These are phyloP conservation scores for Talaromyces albobiverticillius DNA, from an alignment of 2,329 filamentous ascomycete genomes.

Conservation along the genomic window DNA sequence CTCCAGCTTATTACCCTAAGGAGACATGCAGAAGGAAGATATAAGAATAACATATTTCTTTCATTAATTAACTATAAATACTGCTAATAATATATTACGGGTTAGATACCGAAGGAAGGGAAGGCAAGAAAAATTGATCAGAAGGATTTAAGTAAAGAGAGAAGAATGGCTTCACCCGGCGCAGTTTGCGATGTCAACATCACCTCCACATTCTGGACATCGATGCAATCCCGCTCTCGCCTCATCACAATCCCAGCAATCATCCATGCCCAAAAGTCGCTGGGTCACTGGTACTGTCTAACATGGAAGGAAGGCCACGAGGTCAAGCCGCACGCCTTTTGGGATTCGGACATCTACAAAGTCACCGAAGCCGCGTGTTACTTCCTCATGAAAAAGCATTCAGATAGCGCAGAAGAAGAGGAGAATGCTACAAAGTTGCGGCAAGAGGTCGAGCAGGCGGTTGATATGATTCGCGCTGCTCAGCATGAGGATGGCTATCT, in stretches of 20 bases:
- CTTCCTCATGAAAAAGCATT: constrained; percentile 40
- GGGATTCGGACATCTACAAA: constrained; percentile 59
- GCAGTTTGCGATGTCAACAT: constrained; percentile 17
- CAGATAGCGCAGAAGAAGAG: constrained; percentile 29
- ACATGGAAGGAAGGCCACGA: constrained; percentile 37
- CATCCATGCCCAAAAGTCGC: constrained; percentile 20
- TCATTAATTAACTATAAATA: too few species aligned
- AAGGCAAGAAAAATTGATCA: too few species aligned
- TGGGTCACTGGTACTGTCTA: constrained; percentile 20
- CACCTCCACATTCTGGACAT: constrained; percentile 20
- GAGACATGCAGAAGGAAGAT: not conserved
- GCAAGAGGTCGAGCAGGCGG: constrained; percentile 54
- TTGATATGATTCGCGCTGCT: constrained; percentile 55
- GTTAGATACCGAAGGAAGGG: too few species aligned
- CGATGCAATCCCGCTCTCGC: constrained; percentile 18
- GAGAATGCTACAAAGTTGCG: constrained; percentile 36
- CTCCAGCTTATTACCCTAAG: not conserved
- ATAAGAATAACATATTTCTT: not conserved
- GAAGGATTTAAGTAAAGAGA: too few species aligned
- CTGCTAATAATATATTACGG: too few species aligned
- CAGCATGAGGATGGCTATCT: constrained; percentile 62
- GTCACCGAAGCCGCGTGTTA: constrained; percentile 64
- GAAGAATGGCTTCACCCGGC: constrained; percentile 5
- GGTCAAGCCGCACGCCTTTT: constrained; percentile 50
- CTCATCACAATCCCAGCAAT: constrained; percentile 19